phyloP scores from a whole-genome alignment of 2,329 filamentous ascomycete genomes.

The Trichoderma sp. region DNA sequence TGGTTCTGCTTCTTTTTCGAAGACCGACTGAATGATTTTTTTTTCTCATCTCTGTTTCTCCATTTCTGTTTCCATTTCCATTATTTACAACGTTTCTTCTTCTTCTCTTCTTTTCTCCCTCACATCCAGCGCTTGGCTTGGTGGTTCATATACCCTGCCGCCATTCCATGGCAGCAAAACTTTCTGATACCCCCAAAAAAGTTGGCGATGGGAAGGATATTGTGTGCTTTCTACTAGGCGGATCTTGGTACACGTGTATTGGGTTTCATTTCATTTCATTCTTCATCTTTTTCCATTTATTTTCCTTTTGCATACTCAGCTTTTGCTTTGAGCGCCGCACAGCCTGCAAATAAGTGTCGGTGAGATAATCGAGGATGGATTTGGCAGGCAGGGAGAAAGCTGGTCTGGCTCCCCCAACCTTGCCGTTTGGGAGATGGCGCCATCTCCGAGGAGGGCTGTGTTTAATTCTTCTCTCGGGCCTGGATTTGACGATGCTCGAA shows the following conservation, averaged over 20 bases:
- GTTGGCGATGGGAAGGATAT: slow-evolving; percentile 26
- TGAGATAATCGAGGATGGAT: slow-evolving; percentile 7
- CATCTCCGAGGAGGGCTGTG: not conserved
- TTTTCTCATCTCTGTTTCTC: not conserved
- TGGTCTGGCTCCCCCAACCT: slow-evolving; percentile 8
- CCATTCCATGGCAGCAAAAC: slow-evolving; percentile 27
- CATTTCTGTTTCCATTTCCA: slow-evolving; percentile 18
- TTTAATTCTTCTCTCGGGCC: not conserved
- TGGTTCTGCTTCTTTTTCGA: slow-evolving; percentile 2
- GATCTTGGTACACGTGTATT: slow-evolving; percentile 13
- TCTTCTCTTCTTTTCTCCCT: slow-evolving; percentile 15
- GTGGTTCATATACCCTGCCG: slow-evolving; percentile 25
- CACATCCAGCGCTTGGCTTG: slow-evolving; percentile 25
- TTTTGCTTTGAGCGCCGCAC: not conserved
- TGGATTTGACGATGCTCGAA: not conserved
- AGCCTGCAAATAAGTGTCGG: not conserved
- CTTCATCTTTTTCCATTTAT: not conserved
- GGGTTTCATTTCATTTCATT: not conserved
- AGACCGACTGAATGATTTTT: not conserved
- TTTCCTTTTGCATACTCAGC: not conserved
- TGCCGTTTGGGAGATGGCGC: slow-evolving; percentile 4
- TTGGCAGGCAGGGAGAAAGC: not conserved
- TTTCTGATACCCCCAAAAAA: slow-evolving; percentile 39
- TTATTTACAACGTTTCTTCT: not conserved
- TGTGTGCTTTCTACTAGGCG: slow-evolving; percentile 22